Conservation (phyloP, 805 yeast species). For the Saturnispora gosingensis region DNA sequence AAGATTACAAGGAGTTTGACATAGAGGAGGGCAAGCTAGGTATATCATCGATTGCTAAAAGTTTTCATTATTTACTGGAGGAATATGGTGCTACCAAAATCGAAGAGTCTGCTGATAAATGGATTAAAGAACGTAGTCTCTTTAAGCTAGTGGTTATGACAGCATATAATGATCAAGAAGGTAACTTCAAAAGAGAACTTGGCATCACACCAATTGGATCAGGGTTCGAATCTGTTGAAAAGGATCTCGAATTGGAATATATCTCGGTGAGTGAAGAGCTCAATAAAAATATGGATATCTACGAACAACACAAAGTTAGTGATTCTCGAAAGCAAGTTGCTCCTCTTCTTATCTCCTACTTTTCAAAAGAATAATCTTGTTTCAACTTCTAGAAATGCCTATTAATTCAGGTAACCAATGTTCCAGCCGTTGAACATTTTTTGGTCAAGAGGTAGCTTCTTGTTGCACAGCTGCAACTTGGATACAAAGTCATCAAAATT, state of each 20-base stretch:
- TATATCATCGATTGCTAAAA: conserved; percentile 64
- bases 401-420: conserved; percentile 16
- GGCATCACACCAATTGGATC: not conserved
- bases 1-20: conserved; percentile 75
- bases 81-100: conserved; percentile 16
- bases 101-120: conserved; percentile 17
- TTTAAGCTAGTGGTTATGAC: conserved; percentile 42
- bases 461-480: conserved; percentile 24
- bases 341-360: conserved; percentile 1
- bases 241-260: conserved; percentile 21
- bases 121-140: conserved; percentile 25
- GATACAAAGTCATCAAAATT: conserved; percentile 26
- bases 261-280: not conserved
- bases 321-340: conserved; percentile 2
- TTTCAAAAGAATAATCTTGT: not conserved
- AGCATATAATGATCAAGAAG: conserved; percentile 25
- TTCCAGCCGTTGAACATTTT: conserved; percentile 24
- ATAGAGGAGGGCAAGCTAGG: conserved; percentile 43
- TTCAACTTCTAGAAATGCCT: not conserved
- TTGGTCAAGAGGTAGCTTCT: conserved; percentile 27
- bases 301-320: not conserved
- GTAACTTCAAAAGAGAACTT: conserved; percentile 35
- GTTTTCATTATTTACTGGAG: conserved; percentile 42
- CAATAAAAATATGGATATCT: not conserved
- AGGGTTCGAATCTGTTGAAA: not conserved